phyloP scores from a whole-genome alignment of 257 asterid species.

The Solanum lycopersicoides region DNA sequence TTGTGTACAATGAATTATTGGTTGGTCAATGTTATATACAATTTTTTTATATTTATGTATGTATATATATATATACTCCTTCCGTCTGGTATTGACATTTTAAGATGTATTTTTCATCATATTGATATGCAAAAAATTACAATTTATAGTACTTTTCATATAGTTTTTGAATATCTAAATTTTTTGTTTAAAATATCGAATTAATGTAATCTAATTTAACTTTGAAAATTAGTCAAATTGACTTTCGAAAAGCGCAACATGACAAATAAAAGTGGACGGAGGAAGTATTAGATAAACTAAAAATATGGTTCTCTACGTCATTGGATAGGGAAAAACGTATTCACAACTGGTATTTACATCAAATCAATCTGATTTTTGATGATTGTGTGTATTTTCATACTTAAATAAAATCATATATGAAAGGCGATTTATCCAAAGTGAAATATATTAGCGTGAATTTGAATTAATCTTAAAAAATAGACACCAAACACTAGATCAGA shows the following conservation, averaged over 20 bases:
- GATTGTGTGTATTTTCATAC: neutral
- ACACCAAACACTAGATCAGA: neutral
- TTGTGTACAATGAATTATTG: neutral
- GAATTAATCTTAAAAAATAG: neutral
- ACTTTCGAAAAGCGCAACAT: no score
- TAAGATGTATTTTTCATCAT: no score
- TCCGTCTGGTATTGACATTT: no score
- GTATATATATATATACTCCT: neutral
- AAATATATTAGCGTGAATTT: neutral
- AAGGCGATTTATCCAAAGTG: neutral
- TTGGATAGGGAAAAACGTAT: neutral
- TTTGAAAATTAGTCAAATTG: no score
- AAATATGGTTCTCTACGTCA: neutral
- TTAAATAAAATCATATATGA: neutral
- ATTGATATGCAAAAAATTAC: no score
- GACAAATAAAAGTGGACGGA: no score
- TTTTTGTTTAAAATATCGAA: no score
- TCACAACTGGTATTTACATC: accelerated
- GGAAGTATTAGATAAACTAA: neutral
- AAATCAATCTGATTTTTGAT: neutral
- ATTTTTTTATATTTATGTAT: neutral
- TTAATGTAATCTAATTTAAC: no score
- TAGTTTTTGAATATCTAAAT: no score
- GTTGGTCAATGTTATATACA: neutral
- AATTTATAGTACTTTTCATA: no score